Evolutionary conservation across 306 rosid species (phyloP).

Genomic region (Rubus parviflorus): DNA sequence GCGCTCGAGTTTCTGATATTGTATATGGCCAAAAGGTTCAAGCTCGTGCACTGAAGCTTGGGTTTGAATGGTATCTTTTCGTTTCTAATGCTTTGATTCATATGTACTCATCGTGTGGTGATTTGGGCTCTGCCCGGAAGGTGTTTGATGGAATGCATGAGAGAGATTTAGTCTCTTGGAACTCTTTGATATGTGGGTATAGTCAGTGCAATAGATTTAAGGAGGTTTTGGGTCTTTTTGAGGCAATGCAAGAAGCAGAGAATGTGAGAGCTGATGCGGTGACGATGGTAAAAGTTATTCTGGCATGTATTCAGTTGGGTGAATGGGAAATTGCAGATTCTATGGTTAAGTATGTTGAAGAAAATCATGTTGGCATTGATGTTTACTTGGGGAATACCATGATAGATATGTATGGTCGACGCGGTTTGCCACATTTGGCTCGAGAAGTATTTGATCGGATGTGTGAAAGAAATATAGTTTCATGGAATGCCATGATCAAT

Average conservation of each 20-base stretch:
- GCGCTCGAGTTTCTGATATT: conserved; percentile 55
- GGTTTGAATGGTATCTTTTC: conserved; percentile 52
- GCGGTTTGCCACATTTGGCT: conserved; percentile 54
- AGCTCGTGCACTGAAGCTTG: conserved; percentile 57
- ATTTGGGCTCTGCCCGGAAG: conserved; percentile 46
- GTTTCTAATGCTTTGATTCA: conserved; percentile 67
- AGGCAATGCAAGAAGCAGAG: conserved; percentile 44
- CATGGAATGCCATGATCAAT: conserved; percentile 79
- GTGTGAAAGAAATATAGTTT: conserved; percentile 56
- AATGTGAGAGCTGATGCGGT: conserved; percentile 60
- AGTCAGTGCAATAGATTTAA: conserved; percentile 47
- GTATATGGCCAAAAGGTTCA: conserved; percentile 36
- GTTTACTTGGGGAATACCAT: conserved; percentile 76
- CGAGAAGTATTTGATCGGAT: conserved; percentile 61
- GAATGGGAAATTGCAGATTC: conserved; percentile 60
- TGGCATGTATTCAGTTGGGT: conserved; percentile 56
- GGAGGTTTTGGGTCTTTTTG: conserved; percentile 61
- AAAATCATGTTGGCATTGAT: conserved; percentile 46
- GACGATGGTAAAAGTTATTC: conserved; percentile 73
- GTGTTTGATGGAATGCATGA: conserved; percentile 69
- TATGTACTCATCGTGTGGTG: conserved; percentile 45
- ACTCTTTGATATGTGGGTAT: conserved; percentile 75
- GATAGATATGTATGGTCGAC: conserved; percentile 73
- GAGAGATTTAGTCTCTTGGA: conserved; percentile 89
- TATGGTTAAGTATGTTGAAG: conserved; percentile 57